Base-by-base conservation (phyloP, 2,329 filamentous ascomycete species). In the Aaosphaeria pasadenensis region DNA sequence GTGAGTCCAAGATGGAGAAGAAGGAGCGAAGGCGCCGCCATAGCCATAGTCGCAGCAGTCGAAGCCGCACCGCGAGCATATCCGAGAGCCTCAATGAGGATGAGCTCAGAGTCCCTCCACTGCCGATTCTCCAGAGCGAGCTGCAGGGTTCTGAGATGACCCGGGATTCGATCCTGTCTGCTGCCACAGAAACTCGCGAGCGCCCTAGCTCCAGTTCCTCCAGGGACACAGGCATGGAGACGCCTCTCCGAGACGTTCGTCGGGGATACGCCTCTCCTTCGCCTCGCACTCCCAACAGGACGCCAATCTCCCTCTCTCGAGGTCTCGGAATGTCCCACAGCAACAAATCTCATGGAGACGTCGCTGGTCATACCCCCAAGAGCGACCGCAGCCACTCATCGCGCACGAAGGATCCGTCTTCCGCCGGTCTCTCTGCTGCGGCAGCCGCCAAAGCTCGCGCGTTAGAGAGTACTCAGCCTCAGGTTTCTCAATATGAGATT, bases 141-240 rank as follows among this genome's bases (percentile, higher is more conserved):
- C 82, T 95, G 48, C 87, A 89, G 55, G 83, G 88, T 39, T 95
- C 92, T 0, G 91, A 96, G 44, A 71, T 96, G 47, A 97, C 92
- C 0, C 81, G 92, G 58, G 87, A 87, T 11, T 96, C 92, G 0
- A 89, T 97, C 46, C 73, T 94, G 13, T 94, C 91, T 5, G 88
- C 89, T 30, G 85, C 88, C 30, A 89, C 88, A 0, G 89, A 89
- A 54, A 67, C 64, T 1, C 64, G 61, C 24, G 58, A 61, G 7
- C 77, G 84, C 44, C 86, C 88, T 11, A 78, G 81, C 42, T 89
- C 87, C 13, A 83, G 85, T 24, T 86, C 78, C 5, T 60, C 84
- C 80, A 59, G 81, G 81, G 71, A 71, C 43, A 59, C 77, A 71
- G 60, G 59, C 9, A 45, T 59, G 11, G 64, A 79, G 1, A 84